These are phyloP conservation scores for Coniochaeta sp. DNA, from an alignment of 2,329 filamentous ascomycete genomes.

Conservation along the genomic window DNA sequence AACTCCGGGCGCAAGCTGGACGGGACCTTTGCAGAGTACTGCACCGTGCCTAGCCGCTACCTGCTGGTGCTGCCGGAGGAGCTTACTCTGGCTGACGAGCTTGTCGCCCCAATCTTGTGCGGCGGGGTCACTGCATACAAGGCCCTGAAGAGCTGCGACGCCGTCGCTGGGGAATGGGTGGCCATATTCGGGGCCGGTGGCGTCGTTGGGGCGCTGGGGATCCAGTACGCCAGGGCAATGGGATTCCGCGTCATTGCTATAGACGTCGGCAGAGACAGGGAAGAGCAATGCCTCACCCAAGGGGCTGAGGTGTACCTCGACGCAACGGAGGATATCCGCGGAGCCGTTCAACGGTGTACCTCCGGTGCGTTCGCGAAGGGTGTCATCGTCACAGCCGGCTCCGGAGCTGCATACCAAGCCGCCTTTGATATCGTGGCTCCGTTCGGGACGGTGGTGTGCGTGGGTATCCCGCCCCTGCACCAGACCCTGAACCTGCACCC, in stretches of 20 bases:
- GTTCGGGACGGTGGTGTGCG: conserved; percentile 55
- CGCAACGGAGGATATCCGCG: conserved; percentile 39
- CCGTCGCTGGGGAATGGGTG: conserved; percentile 27
- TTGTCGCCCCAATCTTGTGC: conserved; percentile 36
- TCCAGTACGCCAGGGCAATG: conserved; percentile 17
- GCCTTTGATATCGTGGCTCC: conserved; percentile 53
- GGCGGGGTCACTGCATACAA: conserved; percentile 39
- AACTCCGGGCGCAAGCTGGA: not conserved
- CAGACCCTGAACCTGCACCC: conserved; percentile 57
- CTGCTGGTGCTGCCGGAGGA: not conserved
- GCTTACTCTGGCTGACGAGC: conserved; percentile 18
- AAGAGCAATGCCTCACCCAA: conserved; percentile 16
- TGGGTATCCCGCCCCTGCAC: conserved; percentile 54
- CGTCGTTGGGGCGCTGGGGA: conserved; percentile 16
- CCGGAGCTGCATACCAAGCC: conserved; percentile 46
- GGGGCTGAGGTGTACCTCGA: conserved; percentile 55
- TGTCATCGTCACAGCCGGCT: too few species aligned
- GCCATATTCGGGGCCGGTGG: conserved; percentile 15
- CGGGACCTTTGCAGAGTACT: not conserved
- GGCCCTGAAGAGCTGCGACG: conserved; percentile 27
- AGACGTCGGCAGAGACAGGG: conserved; percentile 10
- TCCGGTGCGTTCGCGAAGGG: too few species aligned
- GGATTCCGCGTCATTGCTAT: conserved; percentile 16
- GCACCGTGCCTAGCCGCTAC: not conserved
- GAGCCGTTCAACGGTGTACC: too few species aligned